Base-by-base conservation (phyloP, 2,329 filamentous ascomycete species). In the Chrysoporthe austroafricana region DNA sequence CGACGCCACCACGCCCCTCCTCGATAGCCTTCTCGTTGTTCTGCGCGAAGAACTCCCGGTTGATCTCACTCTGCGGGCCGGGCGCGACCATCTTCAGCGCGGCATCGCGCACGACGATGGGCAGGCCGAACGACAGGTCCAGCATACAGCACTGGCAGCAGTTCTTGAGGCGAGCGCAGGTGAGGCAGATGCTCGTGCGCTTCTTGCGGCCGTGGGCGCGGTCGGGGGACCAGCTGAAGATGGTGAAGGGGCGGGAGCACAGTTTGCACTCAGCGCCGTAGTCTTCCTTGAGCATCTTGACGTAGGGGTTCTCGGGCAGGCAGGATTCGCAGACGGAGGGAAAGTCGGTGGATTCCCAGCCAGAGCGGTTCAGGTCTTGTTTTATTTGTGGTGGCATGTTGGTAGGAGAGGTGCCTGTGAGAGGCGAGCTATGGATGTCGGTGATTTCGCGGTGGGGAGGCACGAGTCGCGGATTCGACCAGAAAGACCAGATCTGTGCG, bases 121-220 rank as follows among this genome's bases (percentile, higher is more conserved):
- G 96, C 39, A 99, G 84, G 34, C 96, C 96, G 76, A 98, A 99
- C 14, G 93, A 95, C 69, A 99, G 83, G 85, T 99, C 96, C 64
- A 99, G 90, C 93, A 98, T 98, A 83, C 96, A 99, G 81, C 91
- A 95, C 83, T 99, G 96, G 77, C 96, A 99, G 83, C 96, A 98
- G 83, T 99, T 99, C 82, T 99, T 99, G 72, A 98, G 86, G 57
- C 96, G 91, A 32, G 96, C 95, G 83, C 96, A 99, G 52, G 96
- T 99, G 34, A 99, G 85, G 79, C 96, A 99, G 75, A 98, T 96
- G 74, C 93, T 97, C 65, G 95, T 98, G 72, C 92, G 90, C 81
- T 96, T 97, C 79, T 95, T 94, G 70, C 94, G 92, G 36, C 94
- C 89, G 71, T 88, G 85, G 2, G 94, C 96, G 67, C 96, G 92